A percentile compares a stretch with the other conserved stretches of the same genome.
phyloP scores from a whole-genome alignment of 768 basidiomycete species.

The Suillus subalutaceus region DNA sequence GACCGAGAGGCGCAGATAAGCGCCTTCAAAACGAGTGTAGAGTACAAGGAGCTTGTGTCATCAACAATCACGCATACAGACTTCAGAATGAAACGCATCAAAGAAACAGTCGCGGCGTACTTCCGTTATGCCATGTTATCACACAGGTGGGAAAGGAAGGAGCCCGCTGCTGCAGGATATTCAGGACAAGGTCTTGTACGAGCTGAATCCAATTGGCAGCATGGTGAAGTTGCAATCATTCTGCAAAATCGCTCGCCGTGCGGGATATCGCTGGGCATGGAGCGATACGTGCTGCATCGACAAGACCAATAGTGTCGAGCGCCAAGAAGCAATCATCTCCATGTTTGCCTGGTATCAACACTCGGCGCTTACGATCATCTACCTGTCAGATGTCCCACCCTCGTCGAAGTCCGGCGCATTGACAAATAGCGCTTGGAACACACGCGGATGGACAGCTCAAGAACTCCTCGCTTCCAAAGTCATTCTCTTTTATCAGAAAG shows the following conservation, averaged over 20 bases:
- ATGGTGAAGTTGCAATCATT: not conserved
- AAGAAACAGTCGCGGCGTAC: not conserved
- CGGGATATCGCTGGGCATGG: not conserved
- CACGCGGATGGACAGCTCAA: not conserved
- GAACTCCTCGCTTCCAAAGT: not conserved
- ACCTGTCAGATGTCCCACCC: not conserved
- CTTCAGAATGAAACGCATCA: not conserved
- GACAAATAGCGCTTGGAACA: not conserved
- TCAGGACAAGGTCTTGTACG: not conserved
- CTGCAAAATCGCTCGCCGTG: not conserved
- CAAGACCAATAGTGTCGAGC: not conserved
- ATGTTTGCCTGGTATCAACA: not conserved
- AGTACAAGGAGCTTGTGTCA: slow-evolving; percentile 1
- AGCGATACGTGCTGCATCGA: not conserved
- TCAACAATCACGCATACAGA: not conserved
- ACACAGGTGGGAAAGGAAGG: not conserved
- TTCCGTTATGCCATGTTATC: not conserved
- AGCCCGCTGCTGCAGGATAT: not conserved
- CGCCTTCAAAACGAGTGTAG: not conserved
- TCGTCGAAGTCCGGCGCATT: not conserved
- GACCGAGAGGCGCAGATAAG: not conserved
- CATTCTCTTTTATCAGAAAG: not conserved
- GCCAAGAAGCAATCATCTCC: not conserved
- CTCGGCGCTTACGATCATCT: not conserved
- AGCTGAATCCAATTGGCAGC: not conserved